Conservation (phyloP, 2,329 filamentous ascomycete species). For the Epichloe uncinata region DNA sequence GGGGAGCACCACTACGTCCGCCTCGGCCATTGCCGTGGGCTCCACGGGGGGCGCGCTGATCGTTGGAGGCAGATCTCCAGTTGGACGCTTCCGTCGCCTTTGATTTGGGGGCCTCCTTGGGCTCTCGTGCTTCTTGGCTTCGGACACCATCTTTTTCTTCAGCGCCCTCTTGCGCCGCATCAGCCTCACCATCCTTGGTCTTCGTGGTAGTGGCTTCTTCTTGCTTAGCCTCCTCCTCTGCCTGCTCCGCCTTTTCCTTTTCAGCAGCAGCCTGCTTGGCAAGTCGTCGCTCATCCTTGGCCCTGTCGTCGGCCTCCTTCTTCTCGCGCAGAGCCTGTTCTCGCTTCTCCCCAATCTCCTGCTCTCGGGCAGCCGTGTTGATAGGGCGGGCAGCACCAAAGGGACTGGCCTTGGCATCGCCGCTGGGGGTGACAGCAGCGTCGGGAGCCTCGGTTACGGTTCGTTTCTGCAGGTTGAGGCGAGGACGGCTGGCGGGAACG, state of each 20-base stretch:
- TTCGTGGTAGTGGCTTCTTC: slow-evolving; percentile 20
- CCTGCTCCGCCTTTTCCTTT: slow-evolving; percentile 25
- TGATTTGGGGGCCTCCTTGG: slow-evolving; percentile 35
- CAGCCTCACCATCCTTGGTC: slow-evolving; percentile 17
- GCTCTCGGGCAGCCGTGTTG: slow-evolving; percentile 80
- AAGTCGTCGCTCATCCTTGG: slow-evolving; percentile 56
- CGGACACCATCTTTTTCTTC: slow-evolving; percentile 34
- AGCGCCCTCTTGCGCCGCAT: slow-evolving; percentile 5
- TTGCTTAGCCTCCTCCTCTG: slow-evolving; percentile 23
- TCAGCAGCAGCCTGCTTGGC: slow-evolving; percentile 45
- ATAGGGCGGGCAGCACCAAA: slow-evolving; percentile 92
- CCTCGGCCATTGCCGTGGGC: slow-evolving; percentile 29
- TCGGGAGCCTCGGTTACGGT: slow-evolving; percentile 66
- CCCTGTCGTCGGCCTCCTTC: slow-evolving; percentile 77
- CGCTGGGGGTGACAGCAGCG: slow-evolving; percentile 30
- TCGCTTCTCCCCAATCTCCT: slow-evolving; percentile 80
- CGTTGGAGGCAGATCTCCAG: slow-evolving; percentile 43
- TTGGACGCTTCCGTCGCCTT: slow-evolving; percentile 44
- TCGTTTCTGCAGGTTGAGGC: slow-evolving; percentile 78
- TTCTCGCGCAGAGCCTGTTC: slow-evolving; percentile 63
- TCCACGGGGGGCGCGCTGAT: slow-evolving; percentile 30
- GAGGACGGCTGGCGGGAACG: slow-evolving; percentile 51
- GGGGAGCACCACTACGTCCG: slow-evolving; percentile 18
- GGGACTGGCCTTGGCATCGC: slow-evolving; percentile 73
- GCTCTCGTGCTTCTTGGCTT: slow-evolving; percentile 27